Percentiles rank a stretch among this genome's conserved stretches.
These are phyloP conservation scores for Citrullus mucosospermus DNA, from an alignment of 306 rosid genomes.

Conservation along the genomic window DNA sequence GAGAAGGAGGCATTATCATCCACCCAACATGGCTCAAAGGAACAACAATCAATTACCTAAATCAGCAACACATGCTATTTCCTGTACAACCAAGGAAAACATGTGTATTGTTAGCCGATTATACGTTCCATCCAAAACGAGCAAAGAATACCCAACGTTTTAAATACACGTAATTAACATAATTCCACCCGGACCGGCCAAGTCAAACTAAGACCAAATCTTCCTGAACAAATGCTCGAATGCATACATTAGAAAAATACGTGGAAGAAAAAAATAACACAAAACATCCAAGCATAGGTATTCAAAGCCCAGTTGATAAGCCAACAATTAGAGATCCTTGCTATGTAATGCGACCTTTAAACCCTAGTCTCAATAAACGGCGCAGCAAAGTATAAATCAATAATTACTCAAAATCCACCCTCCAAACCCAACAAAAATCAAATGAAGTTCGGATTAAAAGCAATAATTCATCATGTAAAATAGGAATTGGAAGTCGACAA, in stretches of 20 bases:
- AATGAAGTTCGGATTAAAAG: slow-evolving; percentile 12
- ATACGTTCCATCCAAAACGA: background rate
- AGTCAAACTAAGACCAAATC: slow-evolving; percentile 29
- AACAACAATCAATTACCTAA: slow-evolving; percentile 1
- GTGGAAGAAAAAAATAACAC: background rate
- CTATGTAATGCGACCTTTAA: slow-evolving; percentile 11
- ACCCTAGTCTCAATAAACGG: slow-evolving; percentile 37
- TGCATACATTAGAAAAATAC: slow-evolving; percentile 15
- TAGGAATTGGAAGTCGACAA: slow-evolving; percentile 11
- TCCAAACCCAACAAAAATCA: slow-evolving; percentile 4
- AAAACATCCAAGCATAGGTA: slow-evolving; percentile 23
- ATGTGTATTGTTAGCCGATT: background rate
- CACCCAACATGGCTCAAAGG: slow-evolving; percentile 13
- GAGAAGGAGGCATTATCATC: slow-evolving; percentile 67
- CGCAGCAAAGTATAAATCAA: slow-evolving; percentile 14
- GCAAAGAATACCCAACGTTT: background rate
- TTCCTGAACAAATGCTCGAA: slow-evolving; percentile 9
- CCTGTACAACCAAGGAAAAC: background rate
- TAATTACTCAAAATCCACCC: background rate
- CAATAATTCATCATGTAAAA: slow-evolving; percentile 3
- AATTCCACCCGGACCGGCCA: slow-evolving; percentile 12
- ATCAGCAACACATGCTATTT: background rate
- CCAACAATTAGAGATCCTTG: slow-evolving; percentile 16
- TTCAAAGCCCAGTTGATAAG: slow-evolving; percentile 7
- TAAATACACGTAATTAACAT: background rate